phyloP scores from a whole-genome alignment of 495 filamentous ascomycete genomes.

The Penicillium antarcticum region DNA sequence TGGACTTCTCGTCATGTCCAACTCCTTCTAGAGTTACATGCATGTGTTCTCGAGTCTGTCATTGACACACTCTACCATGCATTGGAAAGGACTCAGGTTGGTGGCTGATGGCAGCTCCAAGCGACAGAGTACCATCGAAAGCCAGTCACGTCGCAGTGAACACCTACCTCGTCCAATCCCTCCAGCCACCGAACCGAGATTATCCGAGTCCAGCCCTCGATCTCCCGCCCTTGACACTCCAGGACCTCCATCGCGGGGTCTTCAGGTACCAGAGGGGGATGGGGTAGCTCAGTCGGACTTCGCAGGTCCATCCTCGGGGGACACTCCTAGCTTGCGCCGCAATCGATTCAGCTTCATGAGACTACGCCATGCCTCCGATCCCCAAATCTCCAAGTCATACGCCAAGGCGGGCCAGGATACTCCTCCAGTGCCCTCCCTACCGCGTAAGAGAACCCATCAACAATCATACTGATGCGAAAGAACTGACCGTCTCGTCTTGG shows the following conservation, averaged over 20 bases:
- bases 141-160: conserved; percentile 39
- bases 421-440: conserved; percentile 76
- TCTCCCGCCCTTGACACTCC: conserved; percentile 15
- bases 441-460: conserved; percentile 51
- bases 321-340: conserved; percentile 29
- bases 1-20: conserved; percentile 26
- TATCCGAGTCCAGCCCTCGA: conserved; percentile 40
- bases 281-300: conserved; percentile 13
- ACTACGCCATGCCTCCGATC: conserved; percentile 90
- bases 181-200: conserved; percentile 30
- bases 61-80: conserved; percentile 28
- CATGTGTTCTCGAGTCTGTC: background rate
- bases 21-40: background rate
- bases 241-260: conserved; percentile 5
- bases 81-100: conserved; percentile 47
- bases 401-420: conserved; percentile 57
- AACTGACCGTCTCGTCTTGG: background rate
- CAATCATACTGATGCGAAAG: background rate
- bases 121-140: conserved; percentile 34
- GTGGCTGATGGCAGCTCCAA: conserved; percentile 39
- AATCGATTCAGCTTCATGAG: conserved; percentile 86
- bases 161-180: conserved; percentile 39
- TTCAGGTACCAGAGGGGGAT: conserved; percentile 12
- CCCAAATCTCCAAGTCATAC: conserved; percentile 81
- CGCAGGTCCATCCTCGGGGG: conserved; percentile 17